Evolutionary conservation across 306 rosid species (phyloP).

Genomic region (Vigna radiata): DNA sequence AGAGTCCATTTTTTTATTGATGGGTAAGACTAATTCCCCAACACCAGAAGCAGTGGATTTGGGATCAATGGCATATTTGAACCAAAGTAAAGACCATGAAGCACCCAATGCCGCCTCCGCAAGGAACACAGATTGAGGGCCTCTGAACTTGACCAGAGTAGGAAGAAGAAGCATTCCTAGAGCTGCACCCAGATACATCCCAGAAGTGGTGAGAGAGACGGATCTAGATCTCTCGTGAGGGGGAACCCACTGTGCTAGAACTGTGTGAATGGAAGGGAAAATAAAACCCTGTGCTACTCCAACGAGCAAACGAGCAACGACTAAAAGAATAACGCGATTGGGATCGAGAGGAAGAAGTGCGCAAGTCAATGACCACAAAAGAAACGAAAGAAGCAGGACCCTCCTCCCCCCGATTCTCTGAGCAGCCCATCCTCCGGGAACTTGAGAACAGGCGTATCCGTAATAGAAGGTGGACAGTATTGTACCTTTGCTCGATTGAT

Average conservation of each 20-base stretch:
- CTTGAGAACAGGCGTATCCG: slow-evolving; percentile 97
- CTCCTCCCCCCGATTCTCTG: slow-evolving; percentile 88
- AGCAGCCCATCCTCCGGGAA: slow-evolving; percentile 97
- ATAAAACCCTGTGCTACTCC: slow-evolving; percentile 96
- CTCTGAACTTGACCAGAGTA: slow-evolving; percentile 73
- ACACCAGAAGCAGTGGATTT: slow-evolving; percentile 84
- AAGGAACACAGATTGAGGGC: slow-evolving; percentile 86
- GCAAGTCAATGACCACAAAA: slow-evolving; percentile 87
- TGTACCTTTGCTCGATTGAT: slow-evolving; percentile 83
- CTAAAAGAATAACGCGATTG: slow-evolving; percentile 57
- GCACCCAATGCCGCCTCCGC: slow-evolving; percentile 86
- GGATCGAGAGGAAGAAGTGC: slow-evolving; percentile 87
- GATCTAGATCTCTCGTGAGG: slow-evolving; percentile 97
- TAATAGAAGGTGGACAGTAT: slow-evolving; percentile 91
- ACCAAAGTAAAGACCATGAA: slow-evolving; percentile 86
- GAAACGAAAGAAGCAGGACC: slow-evolving; percentile 82
- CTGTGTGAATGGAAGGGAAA: slow-evolving; percentile 96
- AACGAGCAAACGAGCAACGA: slow-evolving; percentile 86
- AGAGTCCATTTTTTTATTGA: slow-evolving; percentile 62
- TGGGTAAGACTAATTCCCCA: slow-evolving; percentile 74
- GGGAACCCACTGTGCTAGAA: slow-evolving; percentile 98
- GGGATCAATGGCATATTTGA: slow-evolving; percentile 79
- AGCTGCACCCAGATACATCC: slow-evolving; percentile 96
- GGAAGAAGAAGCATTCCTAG: slow-evolving; percentile 89
- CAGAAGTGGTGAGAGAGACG: slow-evolving; percentile 92